These are phyloP conservation scores for Epichloe typhina DNA, from an alignment of 2,329 filamentous ascomycete species.

Conservation along the genomic window DNA sequence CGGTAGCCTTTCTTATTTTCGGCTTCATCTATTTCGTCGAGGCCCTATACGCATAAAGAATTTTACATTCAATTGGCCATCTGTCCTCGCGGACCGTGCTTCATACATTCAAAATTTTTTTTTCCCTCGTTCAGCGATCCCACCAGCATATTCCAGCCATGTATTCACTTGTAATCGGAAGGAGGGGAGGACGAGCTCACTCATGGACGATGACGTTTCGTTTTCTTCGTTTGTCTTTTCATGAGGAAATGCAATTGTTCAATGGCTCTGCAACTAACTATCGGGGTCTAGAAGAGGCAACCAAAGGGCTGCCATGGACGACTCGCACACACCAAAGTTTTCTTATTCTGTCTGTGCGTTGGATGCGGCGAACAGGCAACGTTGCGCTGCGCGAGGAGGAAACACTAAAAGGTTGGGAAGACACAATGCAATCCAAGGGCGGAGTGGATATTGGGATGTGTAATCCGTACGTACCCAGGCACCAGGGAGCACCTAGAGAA, in stretches of 20 bases:
- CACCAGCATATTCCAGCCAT: neutral
- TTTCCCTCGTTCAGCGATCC: neutral
- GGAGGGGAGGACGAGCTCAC: neutral
- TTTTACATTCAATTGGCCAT: neutral
- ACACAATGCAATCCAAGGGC: neutral
- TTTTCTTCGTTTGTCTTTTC: neutral
- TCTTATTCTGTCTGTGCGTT: neutral
- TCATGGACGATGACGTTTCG: neutral
- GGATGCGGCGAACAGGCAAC: neutral
- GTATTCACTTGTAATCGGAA: neutral
- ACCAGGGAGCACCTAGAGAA: neutral
- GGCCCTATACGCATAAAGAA: conserved; percentile 43
- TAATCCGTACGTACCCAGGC: neutral
- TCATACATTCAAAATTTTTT: neutral
- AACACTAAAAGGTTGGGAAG: neutral
- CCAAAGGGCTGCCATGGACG: neutral
- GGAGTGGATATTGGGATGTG: neutral
- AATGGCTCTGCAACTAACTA: neutral
- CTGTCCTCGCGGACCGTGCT: neutral
- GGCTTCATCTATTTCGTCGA: conserved; percentile 86
- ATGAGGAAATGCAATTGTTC: neutral
- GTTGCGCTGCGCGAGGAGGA: neutral
- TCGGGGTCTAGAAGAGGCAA: neutral
- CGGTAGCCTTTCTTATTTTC: conserved; percentile 79
- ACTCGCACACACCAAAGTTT: neutral